These are phyloP conservation scores for Ogataea trehalophila DNA, from an alignment of 805 yeast genomes.

Conservation along the genomic window DNA sequence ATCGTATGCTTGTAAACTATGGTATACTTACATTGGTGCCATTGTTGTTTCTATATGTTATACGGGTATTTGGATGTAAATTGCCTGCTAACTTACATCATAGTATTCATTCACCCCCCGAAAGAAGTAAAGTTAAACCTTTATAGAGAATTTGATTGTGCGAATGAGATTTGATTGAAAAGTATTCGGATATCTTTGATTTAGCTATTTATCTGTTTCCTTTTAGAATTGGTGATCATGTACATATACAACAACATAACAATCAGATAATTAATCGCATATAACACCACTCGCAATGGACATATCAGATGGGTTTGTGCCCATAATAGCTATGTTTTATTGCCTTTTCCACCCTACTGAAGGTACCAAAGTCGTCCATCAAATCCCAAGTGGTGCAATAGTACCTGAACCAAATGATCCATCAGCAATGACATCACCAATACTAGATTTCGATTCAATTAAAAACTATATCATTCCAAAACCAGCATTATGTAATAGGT, in stretches of 20 bases:
- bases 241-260: neutral
- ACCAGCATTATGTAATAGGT: slow-evolving; percentile 79
- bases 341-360: slow-evolving; percentile 93
- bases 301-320: slow-evolving; percentile 60
- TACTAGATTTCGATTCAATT: slow-evolving; percentile 77
- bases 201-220: neutral
- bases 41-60: neutral
- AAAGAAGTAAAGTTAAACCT: too few relatives aligned
- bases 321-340: slow-evolving; percentile 84
- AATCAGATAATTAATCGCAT: neutral
- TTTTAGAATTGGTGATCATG: neutral
- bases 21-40: slow-evolving; percentile 23
- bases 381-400: slow-evolving; percentile 78
- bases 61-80: neutral
- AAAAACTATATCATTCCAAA: slow-evolving; percentile 93
- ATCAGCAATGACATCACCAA: slow-evolving; percentile 33
- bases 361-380: slow-evolving; percentile 87
- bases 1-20: neutral
- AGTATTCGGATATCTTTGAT: too few relatives aligned
- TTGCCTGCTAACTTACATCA: too few relatives aligned
- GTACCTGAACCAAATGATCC: slow-evolving; percentile 33
- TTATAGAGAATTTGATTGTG: too few relatives aligned
- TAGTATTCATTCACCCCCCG: neutral
- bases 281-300: slow-evolving; percentile 16
- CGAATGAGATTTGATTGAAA: too few relatives aligned